Evolutionary conservation across 768 basidiomycete genomes (phyloP), one percentile per base, ranked within the genome.

Genomic region (Suillus plorans): DNA sequence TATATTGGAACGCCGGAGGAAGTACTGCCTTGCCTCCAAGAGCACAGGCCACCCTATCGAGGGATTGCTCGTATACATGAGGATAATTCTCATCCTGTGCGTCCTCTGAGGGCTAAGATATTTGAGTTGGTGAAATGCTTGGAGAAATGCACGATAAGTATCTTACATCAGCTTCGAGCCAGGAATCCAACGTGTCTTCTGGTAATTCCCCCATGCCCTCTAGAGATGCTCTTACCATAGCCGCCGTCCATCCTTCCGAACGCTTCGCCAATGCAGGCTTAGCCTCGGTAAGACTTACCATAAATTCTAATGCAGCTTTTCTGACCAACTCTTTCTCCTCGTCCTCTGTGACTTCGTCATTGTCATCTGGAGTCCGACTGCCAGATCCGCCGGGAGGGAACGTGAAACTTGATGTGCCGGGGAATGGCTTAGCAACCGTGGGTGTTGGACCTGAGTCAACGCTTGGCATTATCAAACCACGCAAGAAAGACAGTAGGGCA

Each of bases 171-270:
- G 89, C 89, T 25, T 82, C 82, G 22, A 92, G 73, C 93, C 94
- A 94, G 0, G 73, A 77, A 0, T 83, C 80, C 63, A 87, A 73
- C 64, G 69, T 76, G 45, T 85, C 89, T 47, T 90, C 88, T 0
- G 88, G 85, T 22, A 93, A 79, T 74, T 91, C 90, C 20, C 89
- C 86, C 87, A 94, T 91, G 3, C 90, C 91, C 73, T 94, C 91
- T 45, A 94, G 72, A 76, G 91, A 93, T 9, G 89, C 89, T 2
- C 90, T 80, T 0, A 94, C 89, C 45, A 92, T 77, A 18, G 86
- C 81, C 9, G 80, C 81, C 1, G 87, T 86, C 92, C 92, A 94
- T 0, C 88, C 91, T 28, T 84, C 81, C 0, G 87, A 85, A 47
- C 86, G 82, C 68, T 83, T 81, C 8, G 89, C 90, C 85, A 93